A percentile compares a stretch with the other conserved stretches of the same genome.
Evolutionary conservation across 805 yeast genomes (phyloP).

Genomic region (Metschnikowia cubensis): DNA sequence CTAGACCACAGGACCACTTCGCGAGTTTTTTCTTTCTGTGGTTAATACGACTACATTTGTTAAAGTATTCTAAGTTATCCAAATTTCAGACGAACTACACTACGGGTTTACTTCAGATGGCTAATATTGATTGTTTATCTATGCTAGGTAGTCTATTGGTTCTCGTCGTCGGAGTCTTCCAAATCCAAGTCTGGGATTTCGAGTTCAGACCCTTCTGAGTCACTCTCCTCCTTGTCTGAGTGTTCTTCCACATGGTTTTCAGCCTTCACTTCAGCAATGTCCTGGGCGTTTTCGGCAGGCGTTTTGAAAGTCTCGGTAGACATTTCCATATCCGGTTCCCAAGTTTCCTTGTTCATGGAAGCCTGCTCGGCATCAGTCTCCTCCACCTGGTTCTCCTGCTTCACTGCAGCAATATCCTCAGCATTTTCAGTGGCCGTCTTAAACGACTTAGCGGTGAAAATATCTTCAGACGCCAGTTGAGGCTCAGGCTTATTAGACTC

Average conservation of each 20-base stretch:
- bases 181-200: constrained; percentile 48
- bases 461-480: not conserved
- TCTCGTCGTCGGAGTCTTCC: constrained; percentile 41
- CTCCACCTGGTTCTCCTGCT: constrained; percentile 7
- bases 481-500: not conserved
- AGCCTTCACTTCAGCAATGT: constrained; percentile 3
- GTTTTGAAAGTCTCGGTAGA: constrained; percentile 5
- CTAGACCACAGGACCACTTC: constrained; percentile 93
- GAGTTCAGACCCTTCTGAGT: constrained; percentile 38
- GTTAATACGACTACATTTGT: too few species aligned
- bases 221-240: constrained; percentile 7
- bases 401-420: constrained; percentile 5
- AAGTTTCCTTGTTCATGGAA: not conserved
- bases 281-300: constrained; percentile 2
- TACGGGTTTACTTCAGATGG: too few species aligned
- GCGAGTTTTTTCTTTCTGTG: accelerated
- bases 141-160: not conserved
- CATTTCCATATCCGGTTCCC: not conserved
- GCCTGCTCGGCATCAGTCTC: not conserved
- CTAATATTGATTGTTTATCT: not conserved
- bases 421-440: not conserved
- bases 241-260: not conserved
- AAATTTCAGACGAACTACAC: not conserved
- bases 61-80: too few species aligned
- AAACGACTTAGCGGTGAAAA: constrained; percentile 6